phyloP scores from a whole-genome alignment of 2,329 filamentous ascomycete genomes.

The Paradendryphiella salina region DNA sequence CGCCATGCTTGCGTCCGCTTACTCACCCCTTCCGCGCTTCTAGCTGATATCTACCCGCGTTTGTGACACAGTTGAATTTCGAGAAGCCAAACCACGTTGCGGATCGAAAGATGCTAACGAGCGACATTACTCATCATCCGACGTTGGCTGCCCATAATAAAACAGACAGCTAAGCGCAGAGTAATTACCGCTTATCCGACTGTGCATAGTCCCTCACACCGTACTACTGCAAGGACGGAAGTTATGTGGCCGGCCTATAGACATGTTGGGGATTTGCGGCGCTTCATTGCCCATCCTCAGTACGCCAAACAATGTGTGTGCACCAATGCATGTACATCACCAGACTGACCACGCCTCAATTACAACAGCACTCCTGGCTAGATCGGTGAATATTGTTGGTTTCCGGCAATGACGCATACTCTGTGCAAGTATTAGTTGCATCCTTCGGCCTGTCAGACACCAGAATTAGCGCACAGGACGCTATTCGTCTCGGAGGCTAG shows the following conservation, averaged over 20 bases:
- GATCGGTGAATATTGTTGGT: slow-evolving; percentile 21
- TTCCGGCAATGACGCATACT: slow-evolving; percentile 3
- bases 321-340: slow-evolving; percentile 18
- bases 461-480: slow-evolving; percentile 22
- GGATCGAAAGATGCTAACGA: not conserved
- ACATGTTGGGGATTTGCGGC: slow-evolving; percentile 26
- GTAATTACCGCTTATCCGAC: slow-evolving; percentile 26
- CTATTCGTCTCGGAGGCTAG: slow-evolving; percentile 18
- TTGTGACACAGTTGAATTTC: slow-evolving; percentile 11
- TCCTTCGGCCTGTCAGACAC: slow-evolving; percentile 14
- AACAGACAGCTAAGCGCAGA: slow-evolving; percentile 25
- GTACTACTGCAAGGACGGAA: slow-evolving; percentile 32
- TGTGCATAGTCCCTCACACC: slow-evolving; percentile 17
- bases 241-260: slow-evolving; percentile 24
- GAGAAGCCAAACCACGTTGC: slow-evolving; percentile 6
- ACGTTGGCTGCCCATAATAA: slow-evolving; percentile 4
- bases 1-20: slow-evolving; percentile 24
- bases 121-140: not conserved
- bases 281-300: slow-evolving; percentile 19
- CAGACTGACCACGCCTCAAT: slow-evolving; percentile 12
- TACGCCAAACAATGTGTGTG: slow-evolving; percentile 23
- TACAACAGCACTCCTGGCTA: slow-evolving; percentile 9
- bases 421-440: slow-evolving; percentile 12
- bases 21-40: slow-evolving; percentile 16
- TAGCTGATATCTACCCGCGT: slow-evolving; percentile 15